Base-by-base conservation (phyloP, 2,329 filamentous ascomycete genomes). In the Ascochyta pisi region DNA sequence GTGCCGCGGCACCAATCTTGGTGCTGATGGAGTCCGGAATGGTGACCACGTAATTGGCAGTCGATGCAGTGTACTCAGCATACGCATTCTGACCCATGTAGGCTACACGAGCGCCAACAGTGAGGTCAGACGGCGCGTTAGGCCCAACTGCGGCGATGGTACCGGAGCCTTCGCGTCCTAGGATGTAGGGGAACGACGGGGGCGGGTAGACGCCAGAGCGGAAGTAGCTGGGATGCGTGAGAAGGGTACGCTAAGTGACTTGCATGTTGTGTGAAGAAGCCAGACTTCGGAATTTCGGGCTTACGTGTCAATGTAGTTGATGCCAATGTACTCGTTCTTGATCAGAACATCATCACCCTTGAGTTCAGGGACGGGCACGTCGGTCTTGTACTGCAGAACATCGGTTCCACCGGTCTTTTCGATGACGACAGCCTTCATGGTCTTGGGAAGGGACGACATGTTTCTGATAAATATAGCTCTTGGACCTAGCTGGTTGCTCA, bases 231-330 rank as follows among this genome's bases (percentile, higher is more conserved):
- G 2, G 22, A 16, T 6, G n/a, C 7, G 27, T 35, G 2, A 49
- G 24, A 8, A 15, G 26, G 6, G 10, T 41, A 23, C 12, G 13
- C 16, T 12, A 1, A 3, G 4, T 8, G 19, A 22, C 19, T 23
- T 19, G 41, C 10, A n/a, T 41, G 4, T 27, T 29, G 38, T 23
- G 9, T n/a, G 24, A 24, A 24, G 35, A 38, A n/a, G 15, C n/a
- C 47, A 26, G 34, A 27, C 7, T 4, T 31, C 5, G 19, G 26
- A 31, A 19, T 19, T 4, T 34, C 5, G 12, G 19, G 43, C 68
- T 60, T 75, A 87, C 83, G 85, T 96, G 77, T 96, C 93, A 69
- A 96, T 96, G 78, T 85, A 96, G 78, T 96, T 96, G 58, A 96
- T 81, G 57, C 92, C 93, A 44, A 89, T 82, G 72, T 85, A 90